These are phyloP conservation scores for Arabis hirsuta DNA, from an alignment of 345 rosid species.

Conservation along the genomic window DNA sequence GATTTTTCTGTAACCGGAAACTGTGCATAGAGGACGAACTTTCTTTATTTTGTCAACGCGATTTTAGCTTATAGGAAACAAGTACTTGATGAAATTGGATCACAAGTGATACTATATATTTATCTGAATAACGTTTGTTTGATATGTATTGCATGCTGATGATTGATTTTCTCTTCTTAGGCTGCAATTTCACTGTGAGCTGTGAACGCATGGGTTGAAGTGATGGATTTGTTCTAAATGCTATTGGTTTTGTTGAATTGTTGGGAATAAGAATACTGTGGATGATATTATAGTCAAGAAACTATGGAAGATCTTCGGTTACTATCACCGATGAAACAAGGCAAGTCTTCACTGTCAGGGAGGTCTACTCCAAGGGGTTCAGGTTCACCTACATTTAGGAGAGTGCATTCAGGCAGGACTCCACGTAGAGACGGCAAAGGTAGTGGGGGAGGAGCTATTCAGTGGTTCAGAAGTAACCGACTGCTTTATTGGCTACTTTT, in stretches of 20 bases:
- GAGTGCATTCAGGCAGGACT: slow-evolving; percentile 71
- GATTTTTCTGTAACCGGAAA: slow-evolving; percentile 2
- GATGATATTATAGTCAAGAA: slow-evolving; percentile 27
- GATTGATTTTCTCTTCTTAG: slow-evolving; percentile 18
- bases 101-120: neutral
- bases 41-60: slow-evolving; percentile 19
- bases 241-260: slow-evolving; percentile 5
- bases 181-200: slow-evolving; percentile 14
- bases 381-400: slow-evolving; percentile 67
- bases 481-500: slow-evolving; percentile 89
- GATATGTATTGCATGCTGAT: slow-evolving; percentile 23
- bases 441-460: slow-evolving; percentile 54
- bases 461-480: slow-evolving; percentile 82
- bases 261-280: slow-evolving; percentile 7
- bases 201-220: slow-evolving; percentile 5
- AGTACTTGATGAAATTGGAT: neutral
- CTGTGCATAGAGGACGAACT: neutral
- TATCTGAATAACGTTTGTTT: neutral
- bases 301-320: slow-evolving; percentile 72
- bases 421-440: slow-evolving; percentile 83
- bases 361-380: slow-evolving; percentile 75
- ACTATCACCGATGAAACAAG: slow-evolving; percentile 56
- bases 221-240: slow-evolving; percentile 5
- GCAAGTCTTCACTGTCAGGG: slow-evolving; percentile 76
- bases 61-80: neutral